phyloP scores from a whole-genome alignment of 129 eudicot genomes.

The Scalesia atractyloides region DNA sequence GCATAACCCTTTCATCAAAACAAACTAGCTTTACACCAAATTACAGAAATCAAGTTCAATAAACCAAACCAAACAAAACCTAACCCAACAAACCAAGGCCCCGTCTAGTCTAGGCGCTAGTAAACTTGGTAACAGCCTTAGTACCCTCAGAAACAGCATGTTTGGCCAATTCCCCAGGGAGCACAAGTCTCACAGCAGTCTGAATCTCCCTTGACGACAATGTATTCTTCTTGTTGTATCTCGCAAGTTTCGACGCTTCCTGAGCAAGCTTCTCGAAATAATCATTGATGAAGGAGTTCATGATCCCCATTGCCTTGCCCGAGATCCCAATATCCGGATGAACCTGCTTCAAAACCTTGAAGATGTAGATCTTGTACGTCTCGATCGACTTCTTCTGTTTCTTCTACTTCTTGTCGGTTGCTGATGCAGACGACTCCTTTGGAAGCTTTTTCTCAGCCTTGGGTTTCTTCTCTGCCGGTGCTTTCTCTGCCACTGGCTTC shows the following conservation, averaged over 20 bases:
- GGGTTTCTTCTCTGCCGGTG: constrained; percentile 25
- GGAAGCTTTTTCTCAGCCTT: constrained; percentile 36
- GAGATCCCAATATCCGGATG: constrained; percentile 34
- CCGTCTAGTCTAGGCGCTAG: neutral
- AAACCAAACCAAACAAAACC: neutral
- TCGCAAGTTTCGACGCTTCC: constrained; percentile 24
- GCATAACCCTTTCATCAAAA: neutral
- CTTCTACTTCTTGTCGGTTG: constrained; percentile 33
- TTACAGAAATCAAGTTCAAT: neutral
- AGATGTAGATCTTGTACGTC: constrained; percentile 37
- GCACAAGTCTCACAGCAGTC: constrained; percentile 32
- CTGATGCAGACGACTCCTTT: constrained; percentile 27
- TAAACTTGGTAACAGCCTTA: constrained; percentile 31
- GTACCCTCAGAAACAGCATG: constrained; percentile 38
- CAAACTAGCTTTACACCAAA: neutral
- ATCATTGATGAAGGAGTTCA: constrained; percentile 34
- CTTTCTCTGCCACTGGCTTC: constrained; percentile 31
- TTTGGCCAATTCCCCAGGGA: constrained; percentile 30
- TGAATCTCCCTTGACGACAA: constrained; percentile 33
- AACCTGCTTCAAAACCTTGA: constrained; percentile 32
- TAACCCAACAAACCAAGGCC: neutral
- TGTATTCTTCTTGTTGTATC: constrained; percentile 34
- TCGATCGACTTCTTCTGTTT: constrained; percentile 25
- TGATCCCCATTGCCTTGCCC: constrained; percentile 29
- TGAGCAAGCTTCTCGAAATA: constrained; percentile 33